Evolutionary conservation across 306 rosid species (phyloP).

Genomic region (Dryas drummondii): DNA sequence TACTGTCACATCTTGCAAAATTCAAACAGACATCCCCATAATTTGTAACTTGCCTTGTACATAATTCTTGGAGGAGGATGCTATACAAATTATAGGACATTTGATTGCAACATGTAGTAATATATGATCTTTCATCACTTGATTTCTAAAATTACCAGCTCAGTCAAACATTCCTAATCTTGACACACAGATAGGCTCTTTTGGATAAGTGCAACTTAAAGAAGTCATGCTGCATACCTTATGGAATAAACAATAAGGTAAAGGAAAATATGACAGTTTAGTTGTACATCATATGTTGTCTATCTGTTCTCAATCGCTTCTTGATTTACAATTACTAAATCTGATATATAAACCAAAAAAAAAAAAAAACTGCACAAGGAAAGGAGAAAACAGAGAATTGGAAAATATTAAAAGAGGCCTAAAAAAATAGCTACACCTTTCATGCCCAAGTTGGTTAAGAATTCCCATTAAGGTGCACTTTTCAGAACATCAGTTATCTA

Average conservation of each 20-base stretch:
- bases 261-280: neutral
- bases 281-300: neutral
- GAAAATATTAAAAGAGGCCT: neutral
- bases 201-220: neutral
- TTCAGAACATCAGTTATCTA: constrained; percentile 37
- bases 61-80: neutral
- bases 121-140: no score
- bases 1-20: neutral
- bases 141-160: no score
- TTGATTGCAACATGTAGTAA: no score
- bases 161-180: neutral
- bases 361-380: neutral
- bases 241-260: neutral
- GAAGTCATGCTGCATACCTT: neutral
- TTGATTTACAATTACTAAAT: constrained; percentile 8
- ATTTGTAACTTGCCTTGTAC: neutral
- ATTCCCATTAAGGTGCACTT: neutral
- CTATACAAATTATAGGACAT: no score
- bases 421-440: constrained; percentile 13
- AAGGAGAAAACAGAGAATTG: neutral
- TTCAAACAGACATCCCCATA: neutral
- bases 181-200: neutral
- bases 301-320: neutral
- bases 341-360: neutral
- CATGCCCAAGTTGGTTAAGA: constrained; percentile 18